phyloP scores from a whole-genome alignment of 2,329 filamentous ascomycete genomes.

The Metarhizium sp. region DNA sequence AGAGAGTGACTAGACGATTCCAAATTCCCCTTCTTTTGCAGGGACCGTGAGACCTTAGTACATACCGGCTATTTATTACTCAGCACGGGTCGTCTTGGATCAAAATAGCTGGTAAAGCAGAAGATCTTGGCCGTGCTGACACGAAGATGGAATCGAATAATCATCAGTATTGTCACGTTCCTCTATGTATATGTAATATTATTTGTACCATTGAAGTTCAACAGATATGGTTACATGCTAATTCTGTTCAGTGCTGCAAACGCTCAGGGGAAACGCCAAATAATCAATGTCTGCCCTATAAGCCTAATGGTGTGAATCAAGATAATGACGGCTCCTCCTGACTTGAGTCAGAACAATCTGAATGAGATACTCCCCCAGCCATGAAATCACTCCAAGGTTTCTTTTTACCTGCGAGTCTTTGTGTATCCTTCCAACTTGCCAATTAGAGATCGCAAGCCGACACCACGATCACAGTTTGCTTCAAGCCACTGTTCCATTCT shows the following conservation, averaged over 20 bases:
- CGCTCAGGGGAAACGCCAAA: background rate
- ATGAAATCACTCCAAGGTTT: background rate
- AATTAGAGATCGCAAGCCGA: conserved; percentile 62
- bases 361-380: background rate
- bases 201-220: background rate
- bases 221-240: background rate
- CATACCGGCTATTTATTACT: background rate
- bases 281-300: background rate
- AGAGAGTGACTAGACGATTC: conserved; percentile 20
- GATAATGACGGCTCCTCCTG: background rate
- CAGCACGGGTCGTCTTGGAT: background rate
- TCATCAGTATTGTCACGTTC: background rate
- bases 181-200: background rate
- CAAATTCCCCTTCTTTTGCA: background rate
- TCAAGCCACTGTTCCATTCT: conserved; percentile 80
- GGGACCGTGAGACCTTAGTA: background rate
- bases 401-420: conserved; percentile 21
- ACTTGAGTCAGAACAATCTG: background rate
- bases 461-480: conserved; percentile 70
- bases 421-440: conserved; percentile 49
- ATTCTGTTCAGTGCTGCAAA: background rate
- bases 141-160: background rate
- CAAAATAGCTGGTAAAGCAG: too few species aligned
- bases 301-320: background rate
- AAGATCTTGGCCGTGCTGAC: too few species aligned